phyloP scores from a whole-genome alignment of 257 asterid species.

The Primulina eburnea region DNA sequence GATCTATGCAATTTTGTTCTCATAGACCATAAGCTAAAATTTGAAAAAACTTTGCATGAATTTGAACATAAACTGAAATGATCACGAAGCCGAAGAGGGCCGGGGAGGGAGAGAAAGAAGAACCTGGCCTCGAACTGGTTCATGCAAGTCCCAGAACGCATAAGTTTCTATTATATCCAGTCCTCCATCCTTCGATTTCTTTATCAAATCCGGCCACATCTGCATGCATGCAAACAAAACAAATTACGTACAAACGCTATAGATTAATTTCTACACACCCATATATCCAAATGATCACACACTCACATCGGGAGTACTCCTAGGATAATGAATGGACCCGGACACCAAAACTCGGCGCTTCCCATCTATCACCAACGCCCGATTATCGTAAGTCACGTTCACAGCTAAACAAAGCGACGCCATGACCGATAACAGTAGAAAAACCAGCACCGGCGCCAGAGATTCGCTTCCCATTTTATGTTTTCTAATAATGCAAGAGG shows the following conservation, averaged over 20 bases:
- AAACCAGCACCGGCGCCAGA: neutral
- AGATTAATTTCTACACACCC: neutral
- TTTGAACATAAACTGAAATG: neutral
- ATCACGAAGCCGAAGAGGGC: neutral
- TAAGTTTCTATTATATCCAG: conserved; percentile 50
- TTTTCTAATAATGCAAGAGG: neutral
- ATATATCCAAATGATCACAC: neutral
- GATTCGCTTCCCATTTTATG: neutral
- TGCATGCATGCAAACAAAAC: conserved; percentile 16
- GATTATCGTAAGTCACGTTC: neutral
- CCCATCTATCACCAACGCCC: neutral
- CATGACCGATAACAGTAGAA: neutral
- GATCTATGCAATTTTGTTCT: neutral
- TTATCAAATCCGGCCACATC: conserved; percentile 60
- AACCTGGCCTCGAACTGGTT: conserved; percentile 50
- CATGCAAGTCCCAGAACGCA: conserved; percentile 54
- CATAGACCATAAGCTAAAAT: too few relatives aligned
- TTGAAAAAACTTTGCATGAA: neutral
- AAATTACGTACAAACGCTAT: neutral
- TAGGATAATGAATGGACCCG: neutral
- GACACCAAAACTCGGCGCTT: neutral
- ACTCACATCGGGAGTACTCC: neutral
- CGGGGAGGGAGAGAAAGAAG: neutral
- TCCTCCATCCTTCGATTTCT: conserved; percentile 53
- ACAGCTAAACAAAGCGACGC: neutral